A percentile compares a stretch with the other conserved stretches of the same genome.
Conservation (phyloP, 1,284 basidiomycete genomes). For the Austroboletus niveus region DNA sequence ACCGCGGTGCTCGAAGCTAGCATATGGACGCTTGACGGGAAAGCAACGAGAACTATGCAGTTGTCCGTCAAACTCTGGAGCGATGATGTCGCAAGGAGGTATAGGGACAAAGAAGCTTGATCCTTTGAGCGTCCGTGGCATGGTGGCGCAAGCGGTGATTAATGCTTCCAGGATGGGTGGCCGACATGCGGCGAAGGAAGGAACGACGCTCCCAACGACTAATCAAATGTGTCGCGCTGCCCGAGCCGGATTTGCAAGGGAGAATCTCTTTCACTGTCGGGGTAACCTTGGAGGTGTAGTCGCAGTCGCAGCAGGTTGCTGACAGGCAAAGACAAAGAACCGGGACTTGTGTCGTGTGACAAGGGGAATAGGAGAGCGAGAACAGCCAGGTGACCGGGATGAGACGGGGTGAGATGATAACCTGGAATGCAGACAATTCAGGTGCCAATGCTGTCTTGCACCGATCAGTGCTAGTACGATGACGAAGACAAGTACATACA, state of each 20-base stretch:
- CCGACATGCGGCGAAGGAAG: slow-evolving; percentile 27
- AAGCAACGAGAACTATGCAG: slow-evolving; percentile 14
- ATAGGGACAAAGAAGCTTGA: slow-evolving; percentile 22
- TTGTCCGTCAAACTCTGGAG: slow-evolving; percentile 14
- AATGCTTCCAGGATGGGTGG: slow-evolving; percentile 31
- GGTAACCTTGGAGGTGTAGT: too few species aligned
- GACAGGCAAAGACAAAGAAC: not conserved
- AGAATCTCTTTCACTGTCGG: slow-evolving; percentile 11
- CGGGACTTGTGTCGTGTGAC: not conserved
- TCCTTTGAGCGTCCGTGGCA: slow-evolving; percentile 20
- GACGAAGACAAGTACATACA: slow-evolving; percentile 8
- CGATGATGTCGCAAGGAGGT: slow-evolving; percentile 33
- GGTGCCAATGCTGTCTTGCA: slow-evolving; percentile 8
- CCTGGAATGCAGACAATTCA: not conserved
- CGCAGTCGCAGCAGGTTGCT: not conserved
- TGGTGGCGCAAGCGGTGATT: slow-evolving; percentile 34
- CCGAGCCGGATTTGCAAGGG: slow-evolving; percentile 28
- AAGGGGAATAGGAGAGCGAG: not conserved
- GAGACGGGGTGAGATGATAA: not conserved
- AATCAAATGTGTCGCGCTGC: slow-evolving; percentile 1
- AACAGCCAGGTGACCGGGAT: slow-evolving; percentile 7
- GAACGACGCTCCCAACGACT: slow-evolving; percentile 19
- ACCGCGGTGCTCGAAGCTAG: slow-evolving; percentile 4
- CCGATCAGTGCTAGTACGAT: slow-evolving; percentile 6
- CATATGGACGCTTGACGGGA: slow-evolving; percentile 16